Conservation (phyloP, 2,329 filamentous ascomycete genomes). For the Sporothrix phasma region DNA sequence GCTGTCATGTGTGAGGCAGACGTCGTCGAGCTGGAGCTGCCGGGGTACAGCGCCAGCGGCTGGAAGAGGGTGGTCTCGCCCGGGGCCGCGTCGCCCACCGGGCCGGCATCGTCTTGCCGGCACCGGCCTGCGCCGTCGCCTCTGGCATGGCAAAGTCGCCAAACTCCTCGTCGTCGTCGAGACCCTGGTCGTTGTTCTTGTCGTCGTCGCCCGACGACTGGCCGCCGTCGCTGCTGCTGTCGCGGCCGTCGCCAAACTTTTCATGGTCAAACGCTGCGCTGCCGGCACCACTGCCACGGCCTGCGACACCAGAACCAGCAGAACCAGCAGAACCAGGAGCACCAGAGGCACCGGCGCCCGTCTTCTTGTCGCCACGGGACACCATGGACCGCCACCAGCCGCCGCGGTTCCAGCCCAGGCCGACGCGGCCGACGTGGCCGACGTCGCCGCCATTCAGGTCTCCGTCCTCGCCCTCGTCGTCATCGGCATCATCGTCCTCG, state of each 20-base stretch:
- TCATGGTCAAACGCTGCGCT: conserved; percentile 17
- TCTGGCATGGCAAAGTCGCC: conserved; percentile 60
- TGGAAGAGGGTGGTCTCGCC: conserved; percentile 41
- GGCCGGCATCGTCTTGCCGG: too few species aligned
- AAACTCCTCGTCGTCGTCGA: conserved; percentile 55
- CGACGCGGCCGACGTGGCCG: conserved; percentile 18
- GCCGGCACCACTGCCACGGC: neutral
- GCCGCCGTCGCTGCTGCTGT: conserved; percentile 22
- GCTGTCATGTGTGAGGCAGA: neutral
- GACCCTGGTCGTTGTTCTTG: conserved; percentile 39
- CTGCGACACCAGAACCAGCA: too few species aligned
- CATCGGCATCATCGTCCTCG: conserved; percentile 33
- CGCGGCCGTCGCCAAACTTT: conserved; percentile 29
- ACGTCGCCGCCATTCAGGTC: conserved; percentile 28
- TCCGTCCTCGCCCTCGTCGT: conserved; percentile 31
- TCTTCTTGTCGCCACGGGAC: conserved; percentile 13
- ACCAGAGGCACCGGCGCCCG: too few species aligned
- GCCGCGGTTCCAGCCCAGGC: conserved; percentile 27
- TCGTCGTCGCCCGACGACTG: conserved; percentile 31
- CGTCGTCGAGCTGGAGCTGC: conserved; percentile 10
- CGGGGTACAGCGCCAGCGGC: conserved; percentile 44
- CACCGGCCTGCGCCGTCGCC: conserved; percentile 25
- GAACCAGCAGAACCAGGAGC: too few species aligned
- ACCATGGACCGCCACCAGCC: conserved; percentile 30
- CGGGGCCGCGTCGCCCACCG: too few species aligned